Percentiles rank a stretch among this genome's conserved stretches.
Evolutionary conservation across 2,329 filamentous ascomycete genomes (phyloP).

Genomic region (Arthrobotrys megalospora): DNA sequence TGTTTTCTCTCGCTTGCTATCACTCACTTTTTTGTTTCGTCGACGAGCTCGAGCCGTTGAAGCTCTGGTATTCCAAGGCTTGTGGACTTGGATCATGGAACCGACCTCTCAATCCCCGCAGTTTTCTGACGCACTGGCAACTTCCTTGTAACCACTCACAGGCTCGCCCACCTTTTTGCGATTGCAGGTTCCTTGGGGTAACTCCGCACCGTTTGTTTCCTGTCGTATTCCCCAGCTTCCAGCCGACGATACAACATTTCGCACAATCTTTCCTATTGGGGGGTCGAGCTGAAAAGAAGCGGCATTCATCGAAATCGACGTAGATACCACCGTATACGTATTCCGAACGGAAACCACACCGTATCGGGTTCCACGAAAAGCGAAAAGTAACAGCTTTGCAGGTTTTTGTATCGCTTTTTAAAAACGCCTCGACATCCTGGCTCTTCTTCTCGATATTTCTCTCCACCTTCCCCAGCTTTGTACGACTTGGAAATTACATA

Average conservation of each 20-base stretch:
- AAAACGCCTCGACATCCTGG: background rate
- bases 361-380: constrained; percentile 9
- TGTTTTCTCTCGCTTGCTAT: background rate
- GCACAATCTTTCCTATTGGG: constrained; percentile 21
- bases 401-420: background rate
- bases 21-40: constrained; percentile 4
- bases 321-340: constrained; percentile 2
- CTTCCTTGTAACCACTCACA: constrained; percentile 25
- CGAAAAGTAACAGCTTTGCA: background rate
- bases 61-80: constrained; percentile 21
- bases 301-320: background rate
- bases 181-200: constrained; percentile 22
- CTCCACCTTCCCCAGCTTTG: constrained; percentile 44
- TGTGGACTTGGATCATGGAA: constrained; percentile 34
- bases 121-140: constrained; percentile 39
- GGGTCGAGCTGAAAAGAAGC: background rate
- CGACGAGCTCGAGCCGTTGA: constrained; percentile 2
- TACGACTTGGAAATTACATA: constrained; percentile 56
- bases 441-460: background rate
- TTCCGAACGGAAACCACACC: background rate
- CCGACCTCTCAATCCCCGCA: constrained; percentile 37
- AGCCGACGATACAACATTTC: constrained; percentile 23
- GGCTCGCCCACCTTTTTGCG: constrained; percentile 27
- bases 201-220: constrained; percentile 44
- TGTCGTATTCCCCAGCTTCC: constrained; percentile 41